These are phyloP conservation scores for Colletotrichum magnum DNA, from an alignment of 2,329 filamentous ascomycete genomes.

Conservation along the genomic window DNA sequence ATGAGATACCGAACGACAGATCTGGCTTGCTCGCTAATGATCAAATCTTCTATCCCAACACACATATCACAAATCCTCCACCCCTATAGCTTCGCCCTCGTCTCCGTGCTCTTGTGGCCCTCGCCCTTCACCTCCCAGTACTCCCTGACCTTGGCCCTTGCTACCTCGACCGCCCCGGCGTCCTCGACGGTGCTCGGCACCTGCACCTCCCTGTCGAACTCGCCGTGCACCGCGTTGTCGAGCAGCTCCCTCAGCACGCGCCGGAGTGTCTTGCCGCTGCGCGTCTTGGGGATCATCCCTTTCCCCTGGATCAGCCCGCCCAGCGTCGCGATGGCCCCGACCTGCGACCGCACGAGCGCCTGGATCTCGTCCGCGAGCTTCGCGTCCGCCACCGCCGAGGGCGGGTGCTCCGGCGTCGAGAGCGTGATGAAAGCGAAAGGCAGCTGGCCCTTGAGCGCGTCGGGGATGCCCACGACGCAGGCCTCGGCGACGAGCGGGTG, in stretches of 20 bases:
- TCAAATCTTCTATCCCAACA: background rate
- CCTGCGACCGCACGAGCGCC: conserved; percentile 79
- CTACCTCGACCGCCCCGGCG: conserved; percentile 79
- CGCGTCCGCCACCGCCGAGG: conserved; percentile 63
- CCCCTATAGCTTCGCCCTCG: conserved; percentile 64
- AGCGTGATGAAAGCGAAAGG: conserved; percentile 89
- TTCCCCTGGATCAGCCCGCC: conserved; percentile 89
- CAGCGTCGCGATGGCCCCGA: conserved; percentile 88
- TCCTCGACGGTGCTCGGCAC: conserved; percentile 92
- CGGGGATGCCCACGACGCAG: conserved; percentile 88
- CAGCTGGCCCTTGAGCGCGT: conserved; percentile 88
- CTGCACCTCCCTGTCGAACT: conserved; percentile 79
- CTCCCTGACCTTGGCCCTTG: conserved; percentile 77
- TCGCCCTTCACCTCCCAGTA: conserved; percentile 76
- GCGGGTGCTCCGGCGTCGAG: conserved; percentile 61
- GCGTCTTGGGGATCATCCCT: conserved; percentile 91
- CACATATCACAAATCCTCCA: background rate
- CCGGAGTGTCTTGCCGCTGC: conserved; percentile 91
- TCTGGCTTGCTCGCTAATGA: background rate
- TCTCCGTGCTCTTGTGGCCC: conserved; percentile 60
- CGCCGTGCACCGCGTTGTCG: conserved; percentile 83
- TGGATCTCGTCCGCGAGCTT: conserved; percentile 75
- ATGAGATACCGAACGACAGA: too few relatives aligned
- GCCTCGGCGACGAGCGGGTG: conserved; percentile 86
- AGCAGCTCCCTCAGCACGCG: conserved; percentile 86